Conservation (phyloP, 768 basidiomycete genomes). For the Suillus brevipes region DNA sequence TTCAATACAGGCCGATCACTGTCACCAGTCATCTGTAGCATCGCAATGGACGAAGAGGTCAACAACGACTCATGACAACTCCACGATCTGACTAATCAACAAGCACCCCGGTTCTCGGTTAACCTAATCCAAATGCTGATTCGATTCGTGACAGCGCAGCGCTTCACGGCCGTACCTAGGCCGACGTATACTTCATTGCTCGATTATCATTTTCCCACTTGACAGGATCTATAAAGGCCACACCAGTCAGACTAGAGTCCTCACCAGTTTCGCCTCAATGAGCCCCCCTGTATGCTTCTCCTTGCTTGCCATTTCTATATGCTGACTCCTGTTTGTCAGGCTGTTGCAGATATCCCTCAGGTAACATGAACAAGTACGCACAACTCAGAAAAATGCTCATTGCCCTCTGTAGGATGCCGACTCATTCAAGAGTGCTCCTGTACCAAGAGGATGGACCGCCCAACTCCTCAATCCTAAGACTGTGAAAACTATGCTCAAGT, state of each 20-base stretch:
- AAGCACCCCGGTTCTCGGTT: too few species aligned
- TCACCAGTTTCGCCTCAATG: neutral
- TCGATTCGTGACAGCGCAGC: too few species aligned
- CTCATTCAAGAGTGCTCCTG: neutral
- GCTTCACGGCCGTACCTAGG: neutral
- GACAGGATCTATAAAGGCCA: neutral
- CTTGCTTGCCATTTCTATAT: neutral
- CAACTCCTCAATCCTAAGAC: neutral
- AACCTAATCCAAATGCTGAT: too few species aligned
- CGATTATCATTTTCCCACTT: neutral
- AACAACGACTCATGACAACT: too few species aligned
- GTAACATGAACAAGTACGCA: neutral
- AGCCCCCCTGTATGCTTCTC: neutral
- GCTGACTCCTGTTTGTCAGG: neutral
- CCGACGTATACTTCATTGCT: too few species aligned
- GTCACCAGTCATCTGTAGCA: too few species aligned
- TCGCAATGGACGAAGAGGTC: too few species aligned
- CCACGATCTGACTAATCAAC: too few species aligned
- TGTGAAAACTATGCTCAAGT: neutral
- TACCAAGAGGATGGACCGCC: neutral
- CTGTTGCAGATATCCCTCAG: neutral
- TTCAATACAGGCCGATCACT: too few species aligned
- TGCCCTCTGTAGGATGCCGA: neutral
- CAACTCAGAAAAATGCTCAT: neutral
- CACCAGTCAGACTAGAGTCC: neutral